Percentiles rank a stretch among this genome's conserved stretches.
These are phyloP conservation scores for Climacium dendroides DNA, from an alignment of 225 moss, liverwort and hornwort genomes.

Conservation along the genomic window DNA sequence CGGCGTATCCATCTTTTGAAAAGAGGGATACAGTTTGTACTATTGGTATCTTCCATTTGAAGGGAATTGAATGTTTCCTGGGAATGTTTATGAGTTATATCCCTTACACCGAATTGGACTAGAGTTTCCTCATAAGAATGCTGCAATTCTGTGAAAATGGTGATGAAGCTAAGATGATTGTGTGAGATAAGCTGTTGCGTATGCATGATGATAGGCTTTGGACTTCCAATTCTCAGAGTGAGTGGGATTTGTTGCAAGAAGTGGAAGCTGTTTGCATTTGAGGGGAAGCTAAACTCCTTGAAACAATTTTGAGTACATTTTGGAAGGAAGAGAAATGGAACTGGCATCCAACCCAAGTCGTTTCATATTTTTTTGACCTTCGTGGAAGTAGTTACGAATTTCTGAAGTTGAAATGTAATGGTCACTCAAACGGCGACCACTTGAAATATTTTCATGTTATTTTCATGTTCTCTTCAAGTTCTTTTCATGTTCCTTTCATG, in stretches of 20 bases:
- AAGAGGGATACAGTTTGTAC: not conserved
- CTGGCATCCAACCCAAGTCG: too few species aligned
- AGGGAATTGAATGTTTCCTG: not conserved
- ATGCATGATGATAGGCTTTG: not conserved
- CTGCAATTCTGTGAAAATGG: too few species aligned
- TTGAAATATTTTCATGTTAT: too few species aligned
- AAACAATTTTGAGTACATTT: not conserved
- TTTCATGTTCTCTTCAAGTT: too few species aligned
- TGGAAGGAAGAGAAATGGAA: too few species aligned
- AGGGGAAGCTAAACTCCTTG: not conserved
- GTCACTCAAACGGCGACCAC: not conserved
- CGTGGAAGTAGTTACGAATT: fast-evolving
- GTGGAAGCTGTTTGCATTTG: not conserved
- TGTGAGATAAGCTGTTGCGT: not conserved
- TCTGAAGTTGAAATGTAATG: not conserved
- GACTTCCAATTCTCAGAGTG: not conserved
- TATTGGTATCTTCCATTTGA: not conserved
- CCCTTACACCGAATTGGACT: too few species aligned
- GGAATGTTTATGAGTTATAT: not conserved
- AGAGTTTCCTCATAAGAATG: not conserved
- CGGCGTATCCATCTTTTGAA: not conserved
- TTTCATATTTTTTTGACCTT: too few species aligned
- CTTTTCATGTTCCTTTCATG: too few species aligned
- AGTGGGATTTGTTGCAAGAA: not conserved
- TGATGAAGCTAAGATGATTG: not conserved